phyloP scores from a whole-genome alignment of 768 basidiomycete species.

The Leccinum variicolor region DNA sequence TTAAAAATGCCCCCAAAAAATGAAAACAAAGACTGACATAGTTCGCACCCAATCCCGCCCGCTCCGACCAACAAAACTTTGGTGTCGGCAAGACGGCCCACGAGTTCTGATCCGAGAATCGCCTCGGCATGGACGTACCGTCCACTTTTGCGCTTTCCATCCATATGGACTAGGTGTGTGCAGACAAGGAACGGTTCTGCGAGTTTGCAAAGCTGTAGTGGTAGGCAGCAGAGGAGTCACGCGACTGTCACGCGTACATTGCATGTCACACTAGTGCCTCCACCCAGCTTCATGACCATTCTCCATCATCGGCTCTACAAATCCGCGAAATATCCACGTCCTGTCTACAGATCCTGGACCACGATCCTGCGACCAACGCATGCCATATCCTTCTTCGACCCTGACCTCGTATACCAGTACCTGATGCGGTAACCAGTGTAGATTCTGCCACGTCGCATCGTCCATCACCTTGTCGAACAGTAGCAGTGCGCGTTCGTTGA shows the following conservation, averaged over 20 bases:
- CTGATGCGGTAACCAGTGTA: slow-evolving; percentile 64
- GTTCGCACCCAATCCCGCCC: slow-evolving; percentile 96
- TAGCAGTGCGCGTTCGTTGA: slow-evolving; percentile 50
- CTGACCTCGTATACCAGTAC: slow-evolving; percentile 61
- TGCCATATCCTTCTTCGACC: slow-evolving; percentile 59
- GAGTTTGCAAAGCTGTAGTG: background rate
- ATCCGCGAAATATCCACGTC: slow-evolving; percentile 57
- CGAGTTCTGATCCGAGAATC: slow-evolving; percentile 75
- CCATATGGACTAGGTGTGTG: background rate
- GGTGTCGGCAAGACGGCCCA: slow-evolving; percentile 54
- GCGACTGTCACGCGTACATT: slow-evolving; percentile 28
- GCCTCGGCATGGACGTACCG: slow-evolving; percentile 66
- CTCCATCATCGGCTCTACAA: slow-evolving; percentile 67
- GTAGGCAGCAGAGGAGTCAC: slow-evolving; percentile 14
- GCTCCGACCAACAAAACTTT: slow-evolving; percentile 90
- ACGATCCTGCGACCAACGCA: slow-evolving; percentile 61
- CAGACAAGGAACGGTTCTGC: background rate
- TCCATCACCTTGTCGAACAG: slow-evolving; percentile 55
- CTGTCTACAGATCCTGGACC: slow-evolving; percentile 4
- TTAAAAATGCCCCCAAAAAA: background rate
- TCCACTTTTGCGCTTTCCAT: slow-evolving; percentile 13
- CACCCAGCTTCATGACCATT: slow-evolving; percentile 63
- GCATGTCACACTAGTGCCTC: slow-evolving; percentile 38
- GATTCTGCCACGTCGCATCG: slow-evolving; percentile 55
- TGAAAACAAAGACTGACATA: slow-evolving; percentile 50